phyloP scores from a whole-genome alignment of 495 filamentous ascomycete genomes.

The Talaromyces ruber region DNA sequence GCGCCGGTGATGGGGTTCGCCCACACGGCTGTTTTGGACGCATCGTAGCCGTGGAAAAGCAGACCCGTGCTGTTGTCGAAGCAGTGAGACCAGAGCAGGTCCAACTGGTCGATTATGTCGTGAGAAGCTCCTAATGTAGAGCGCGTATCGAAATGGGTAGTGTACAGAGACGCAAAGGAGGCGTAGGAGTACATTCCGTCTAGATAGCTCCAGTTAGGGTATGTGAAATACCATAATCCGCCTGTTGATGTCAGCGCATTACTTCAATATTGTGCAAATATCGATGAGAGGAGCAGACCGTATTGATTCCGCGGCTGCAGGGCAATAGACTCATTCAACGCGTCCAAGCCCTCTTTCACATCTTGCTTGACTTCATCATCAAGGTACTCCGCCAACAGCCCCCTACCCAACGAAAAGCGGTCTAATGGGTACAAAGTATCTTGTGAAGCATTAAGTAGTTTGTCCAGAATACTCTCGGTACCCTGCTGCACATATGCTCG shows the following conservation, averaged over 20 bases:
- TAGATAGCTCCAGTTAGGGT: constrained; percentile 50
- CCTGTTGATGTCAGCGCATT: constrained; percentile 13
- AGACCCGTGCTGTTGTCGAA: constrained; percentile 36
- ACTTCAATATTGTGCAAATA: background rate
- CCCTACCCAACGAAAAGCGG: constrained; percentile 26
- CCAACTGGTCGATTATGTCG: constrained; percentile 41
- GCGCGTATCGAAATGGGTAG: constrained; percentile 25
- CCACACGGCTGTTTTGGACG: constrained; percentile 43
- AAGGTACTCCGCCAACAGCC: constrained; percentile 21
- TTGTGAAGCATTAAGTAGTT: constrained; percentile 21
- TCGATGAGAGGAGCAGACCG: background rate
- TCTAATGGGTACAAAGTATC: constrained; percentile 29
- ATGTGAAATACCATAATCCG: constrained; percentile 48
- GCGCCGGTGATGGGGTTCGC: constrained; percentile 46
- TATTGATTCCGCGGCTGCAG: constrained; percentile 35
- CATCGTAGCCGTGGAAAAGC: constrained; percentile 52
- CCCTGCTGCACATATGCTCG: constrained; percentile 13
- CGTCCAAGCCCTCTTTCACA: constrained; percentile 29
- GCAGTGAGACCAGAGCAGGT: constrained; percentile 42
- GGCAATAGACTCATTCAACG: constrained; percentile 37
- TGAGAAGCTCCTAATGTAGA: constrained; percentile 19
- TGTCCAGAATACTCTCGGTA: constrained; percentile 17
- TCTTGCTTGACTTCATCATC: constrained; percentile 21
- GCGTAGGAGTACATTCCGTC: constrained; percentile 47
- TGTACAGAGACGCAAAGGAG: constrained; percentile 42